phyloP scores from a whole-genome alignment of 2,329 filamentous ascomycete species.

The Aspergillus caelatus region DNA sequence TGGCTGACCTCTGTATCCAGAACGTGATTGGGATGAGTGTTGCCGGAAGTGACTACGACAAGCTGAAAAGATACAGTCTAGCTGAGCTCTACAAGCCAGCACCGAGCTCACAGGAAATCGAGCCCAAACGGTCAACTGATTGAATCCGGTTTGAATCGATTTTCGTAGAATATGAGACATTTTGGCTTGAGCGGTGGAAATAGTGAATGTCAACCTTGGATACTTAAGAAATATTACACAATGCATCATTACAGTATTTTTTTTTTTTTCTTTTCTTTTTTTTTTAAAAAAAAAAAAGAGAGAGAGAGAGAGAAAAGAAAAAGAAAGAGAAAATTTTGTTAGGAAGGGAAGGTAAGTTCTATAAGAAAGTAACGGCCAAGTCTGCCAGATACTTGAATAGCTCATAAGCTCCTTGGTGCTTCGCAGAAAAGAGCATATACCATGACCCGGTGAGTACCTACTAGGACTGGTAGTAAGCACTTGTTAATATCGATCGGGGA shows the following conservation, averaged over 20 bases:
- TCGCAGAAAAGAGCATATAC: neutral
- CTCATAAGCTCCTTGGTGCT: neutral
- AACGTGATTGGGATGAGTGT: conserved; percentile 68
- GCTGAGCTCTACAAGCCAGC: conserved; percentile 62
- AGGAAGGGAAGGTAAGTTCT: neutral
- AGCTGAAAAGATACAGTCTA: conserved; percentile 65
- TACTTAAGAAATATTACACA: neutral
- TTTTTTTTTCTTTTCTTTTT: neutral
- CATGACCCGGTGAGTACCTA: neutral
- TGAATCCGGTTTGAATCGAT: neutral
- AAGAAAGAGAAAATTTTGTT: neutral
- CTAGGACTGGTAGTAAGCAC: neutral
- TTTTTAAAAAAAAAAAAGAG: neutral
- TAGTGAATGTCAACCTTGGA: neutral
- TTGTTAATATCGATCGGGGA: neutral
- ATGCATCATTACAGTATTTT: neutral
- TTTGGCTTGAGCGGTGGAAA: neutral
- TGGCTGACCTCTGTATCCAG: conserved; percentile 41
- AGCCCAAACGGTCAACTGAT: conserved; percentile 8
- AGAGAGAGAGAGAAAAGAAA: neutral
- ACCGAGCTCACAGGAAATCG: conserved; percentile 29
- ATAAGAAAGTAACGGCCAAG: neutral
- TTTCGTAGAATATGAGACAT: neutral
- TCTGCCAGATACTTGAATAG: neutral
- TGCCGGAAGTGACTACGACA: conserved; percentile 61